Percentiles rank a stretch among this genome's conserved stretches.
Conservation (phyloP, 23 red algal genomes). For the Chondrus crispus region DNA sequence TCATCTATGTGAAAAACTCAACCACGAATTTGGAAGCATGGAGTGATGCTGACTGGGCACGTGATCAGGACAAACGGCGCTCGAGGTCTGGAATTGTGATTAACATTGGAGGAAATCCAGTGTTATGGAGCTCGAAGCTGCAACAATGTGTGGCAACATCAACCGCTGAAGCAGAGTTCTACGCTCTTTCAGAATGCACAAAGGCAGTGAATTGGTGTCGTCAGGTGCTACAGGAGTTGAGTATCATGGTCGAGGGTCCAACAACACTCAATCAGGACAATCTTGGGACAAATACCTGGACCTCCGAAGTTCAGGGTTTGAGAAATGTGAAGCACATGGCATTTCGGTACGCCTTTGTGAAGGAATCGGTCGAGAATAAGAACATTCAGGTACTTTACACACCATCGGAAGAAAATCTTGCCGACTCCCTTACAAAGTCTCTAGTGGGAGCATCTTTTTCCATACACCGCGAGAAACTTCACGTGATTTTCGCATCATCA, state of each 20-base stretch:
- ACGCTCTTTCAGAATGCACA: background rate
- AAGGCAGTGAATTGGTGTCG: background rate
- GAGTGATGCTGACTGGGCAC: constrained; percentile 25
- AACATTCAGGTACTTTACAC: background rate
- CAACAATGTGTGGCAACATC: constrained; percentile 12
- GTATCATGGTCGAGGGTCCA: background rate
- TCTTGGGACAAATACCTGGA: background rate
- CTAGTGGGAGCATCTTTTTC: background rate
- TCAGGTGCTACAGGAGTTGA: background rate
- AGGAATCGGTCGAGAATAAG: background rate
- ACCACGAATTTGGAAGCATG: background rate
- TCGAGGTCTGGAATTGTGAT: background rate
- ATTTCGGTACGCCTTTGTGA: background rate
- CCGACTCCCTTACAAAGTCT: constrained; percentile 31
- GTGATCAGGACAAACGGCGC: background rate
- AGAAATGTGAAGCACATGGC: constrained; percentile 25
- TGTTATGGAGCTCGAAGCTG: background rate
- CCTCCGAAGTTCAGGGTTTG: background rate
- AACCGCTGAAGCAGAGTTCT: constrained; percentile 9
- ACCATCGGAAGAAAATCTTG: constrained; percentile 19
- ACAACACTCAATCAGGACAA: background rate
- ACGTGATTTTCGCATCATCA: background rate
- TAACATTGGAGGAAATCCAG: background rate
- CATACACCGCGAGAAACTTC: background rate
- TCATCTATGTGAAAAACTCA: background rate